phyloP scores from a whole-genome alignment of 108 stramenopile genomes.

The Pelagomonas calceolata region DNA sequence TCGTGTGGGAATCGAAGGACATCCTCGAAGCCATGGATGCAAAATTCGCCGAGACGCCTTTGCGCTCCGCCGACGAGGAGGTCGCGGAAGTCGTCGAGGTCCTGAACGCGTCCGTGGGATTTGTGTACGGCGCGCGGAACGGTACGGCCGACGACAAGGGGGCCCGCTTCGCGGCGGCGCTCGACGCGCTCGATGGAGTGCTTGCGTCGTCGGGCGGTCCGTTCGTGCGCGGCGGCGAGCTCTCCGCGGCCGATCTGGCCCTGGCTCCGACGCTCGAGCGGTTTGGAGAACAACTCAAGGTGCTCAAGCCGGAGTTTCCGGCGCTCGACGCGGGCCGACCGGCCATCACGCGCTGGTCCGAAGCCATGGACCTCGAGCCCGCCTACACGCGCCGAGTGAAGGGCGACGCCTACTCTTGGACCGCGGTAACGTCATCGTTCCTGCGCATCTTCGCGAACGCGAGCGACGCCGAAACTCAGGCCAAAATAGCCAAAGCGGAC shows the following conservation, averaged over 20 bases:
- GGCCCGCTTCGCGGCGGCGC: slow-evolving; percentile 1
- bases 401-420: slow-evolving; percentile 24
- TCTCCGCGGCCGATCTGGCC: not conserved
- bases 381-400: slow-evolving; percentile 9
- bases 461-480: not conserved
- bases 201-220: not conserved
- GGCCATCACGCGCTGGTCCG: slow-evolving; percentile 12
- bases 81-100: not conserved
- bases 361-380: slow-evolving; percentile 11
- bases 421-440: slow-evolving; percentile 12
- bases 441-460: slow-evolving; percentile 9
- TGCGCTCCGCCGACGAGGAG: slow-evolving; percentile 3
- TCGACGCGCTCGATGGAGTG: slow-evolving; percentile 13
- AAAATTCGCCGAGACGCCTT: slow-evolving; percentile 13
- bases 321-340: not conserved
- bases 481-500: not conserved
- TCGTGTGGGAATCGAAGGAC: slow-evolving; percentile 14
- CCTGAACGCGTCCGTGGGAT: slow-evolving; percentile 5
- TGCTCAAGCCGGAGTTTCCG: slow-evolving; percentile 3
- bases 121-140: slow-evolving; percentile 11
- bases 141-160: slow-evolving; percentile 4
- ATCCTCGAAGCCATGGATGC: slow-evolving; percentile 17
- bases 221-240: slow-evolving; percentile 4
- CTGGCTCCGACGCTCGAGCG: not conserved
- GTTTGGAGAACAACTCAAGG: slow-evolving; percentile 9